A percentile compares a stretch with the other conserved stretches of the same genome.
Evolutionary conservation across 1,284 basidiomycete species (phyloP).

Genomic region (Rugosomyces carneus): DNA sequence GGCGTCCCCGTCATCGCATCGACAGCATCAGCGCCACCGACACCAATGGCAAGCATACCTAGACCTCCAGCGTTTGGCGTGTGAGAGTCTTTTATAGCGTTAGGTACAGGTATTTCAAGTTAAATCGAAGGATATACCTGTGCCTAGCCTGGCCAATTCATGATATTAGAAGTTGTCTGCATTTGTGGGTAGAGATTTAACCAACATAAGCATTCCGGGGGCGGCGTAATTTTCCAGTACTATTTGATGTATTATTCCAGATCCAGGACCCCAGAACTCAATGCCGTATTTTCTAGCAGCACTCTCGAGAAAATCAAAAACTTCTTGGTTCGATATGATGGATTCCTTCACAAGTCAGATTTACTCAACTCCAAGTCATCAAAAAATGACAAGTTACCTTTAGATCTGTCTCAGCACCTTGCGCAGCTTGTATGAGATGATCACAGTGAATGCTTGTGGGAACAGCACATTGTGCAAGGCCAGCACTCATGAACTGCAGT

Average conservation of each 20-base stretch:
- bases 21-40: conserved; percentile 98
- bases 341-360: conserved; percentile 50
- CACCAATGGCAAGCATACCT: conserved; percentile 97
- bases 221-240: conserved; percentile 98
- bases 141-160: conserved; percentile 54
- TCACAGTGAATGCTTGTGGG: conserved; percentile 92
- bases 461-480: conserved; percentile 80
- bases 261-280: conserved; percentile 95
- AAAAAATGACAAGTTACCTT: conserved; percentile 41
- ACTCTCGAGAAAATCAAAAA: conserved; percentile 96
- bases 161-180: conserved; percentile 8
- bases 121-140: conserved; percentile 39
- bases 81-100: conserved; percentile 72
- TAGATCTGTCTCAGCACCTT: conserved; percentile 80
- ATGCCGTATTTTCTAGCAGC: conserved; percentile 94
- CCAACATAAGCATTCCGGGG: conserved; percentile 78
- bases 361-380: conserved; percentile 7
- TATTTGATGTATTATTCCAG: conserved; percentile 97
- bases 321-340: conserved; percentile 88
- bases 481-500: conserved; percentile 98
- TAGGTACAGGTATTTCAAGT: conserved; percentile 7
- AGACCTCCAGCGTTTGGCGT: conserved; percentile 98
- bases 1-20: conserved; percentile 98
- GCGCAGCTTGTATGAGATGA: conserved; percentile 89
- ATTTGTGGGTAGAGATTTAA: conserved; percentile 7